Evolutionary conservation across 75 land plant species (phyloP).

Genomic region (Cryptomeria japonica): DNA sequence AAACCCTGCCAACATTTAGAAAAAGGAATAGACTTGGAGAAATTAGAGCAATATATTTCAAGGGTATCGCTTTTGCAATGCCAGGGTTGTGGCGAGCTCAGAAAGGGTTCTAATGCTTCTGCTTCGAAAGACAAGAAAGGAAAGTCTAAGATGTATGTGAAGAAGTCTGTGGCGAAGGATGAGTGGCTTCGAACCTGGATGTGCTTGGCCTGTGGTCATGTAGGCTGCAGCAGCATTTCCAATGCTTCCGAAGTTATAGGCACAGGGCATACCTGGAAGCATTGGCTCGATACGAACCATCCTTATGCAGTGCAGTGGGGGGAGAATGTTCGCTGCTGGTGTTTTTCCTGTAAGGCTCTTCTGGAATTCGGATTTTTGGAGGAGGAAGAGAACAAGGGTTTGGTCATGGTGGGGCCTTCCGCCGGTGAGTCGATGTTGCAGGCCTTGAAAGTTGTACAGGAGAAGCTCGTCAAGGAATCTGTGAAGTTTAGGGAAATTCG

Average conservation of each 20-base stretch:
- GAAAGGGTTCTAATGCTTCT: conserved; percentile 2
- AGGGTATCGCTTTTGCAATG: conserved; percentile 20
- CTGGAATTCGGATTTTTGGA: conserved; percentile 11
- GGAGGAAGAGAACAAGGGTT: background rate
- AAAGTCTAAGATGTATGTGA: conserved; percentile 6
- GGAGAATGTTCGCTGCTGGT: conserved; percentile 32
- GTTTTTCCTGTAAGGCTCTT: conserved; percentile 26
- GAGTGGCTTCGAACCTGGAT: conserved; percentile 28
- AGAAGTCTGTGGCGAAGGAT: background rate
- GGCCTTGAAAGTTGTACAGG: conserved; percentile 28
- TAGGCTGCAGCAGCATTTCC: conserved; percentile 23
- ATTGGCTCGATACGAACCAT: conserved; percentile 18
- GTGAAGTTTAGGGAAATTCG: conserved; percentile 7
- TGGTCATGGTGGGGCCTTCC: conserved; percentile 11
- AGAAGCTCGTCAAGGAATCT: conserved; percentile 12
- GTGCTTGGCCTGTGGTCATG: conserved; percentile 42
- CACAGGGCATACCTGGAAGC: conserved; percentile 29
- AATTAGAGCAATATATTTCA: conserved; percentile 12
- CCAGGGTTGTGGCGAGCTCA: conserved; percentile 21
- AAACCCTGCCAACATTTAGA: conserved; percentile 25
- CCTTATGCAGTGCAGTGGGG: conserved; percentile 40
- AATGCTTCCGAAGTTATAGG: background rate
- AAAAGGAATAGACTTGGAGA: conserved; percentile 33
- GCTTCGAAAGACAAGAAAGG: conserved; percentile 20
- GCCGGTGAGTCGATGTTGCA: background rate